Evolutionary conservation across 176 grass and related monocot species (phyloP).

Genomic region (Eleusine indica): DNA sequence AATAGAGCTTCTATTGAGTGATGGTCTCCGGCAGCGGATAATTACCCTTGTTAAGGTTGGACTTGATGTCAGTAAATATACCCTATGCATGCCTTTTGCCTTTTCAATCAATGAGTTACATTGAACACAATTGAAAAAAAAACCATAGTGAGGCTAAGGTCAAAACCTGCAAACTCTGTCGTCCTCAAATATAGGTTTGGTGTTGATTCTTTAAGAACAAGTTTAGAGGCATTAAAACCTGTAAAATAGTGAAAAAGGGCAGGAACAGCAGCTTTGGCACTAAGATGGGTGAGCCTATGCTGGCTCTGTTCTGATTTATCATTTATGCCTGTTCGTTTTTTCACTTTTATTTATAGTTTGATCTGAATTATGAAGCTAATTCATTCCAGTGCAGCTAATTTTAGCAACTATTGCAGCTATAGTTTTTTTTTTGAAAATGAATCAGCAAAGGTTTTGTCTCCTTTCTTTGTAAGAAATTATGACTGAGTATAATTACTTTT

Average conservation of each 20-base stretch:
- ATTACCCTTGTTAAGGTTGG: constrained; percentile 82
- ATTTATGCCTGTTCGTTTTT: neutral
- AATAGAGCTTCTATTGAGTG: constrained; percentile 80
- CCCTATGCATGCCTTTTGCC: neutral
- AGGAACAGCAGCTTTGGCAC: neutral
- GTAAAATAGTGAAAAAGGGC: constrained; percentile 17
- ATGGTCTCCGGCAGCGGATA: constrained; percentile 68
- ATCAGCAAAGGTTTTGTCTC: constrained; percentile 19
- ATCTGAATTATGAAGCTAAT: neutral
- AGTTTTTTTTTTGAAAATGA: neutral
- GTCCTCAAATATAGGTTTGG: neutral
- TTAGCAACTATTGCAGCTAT: neutral
- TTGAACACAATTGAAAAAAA: constrained; percentile 5
- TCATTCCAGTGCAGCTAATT: neutral
- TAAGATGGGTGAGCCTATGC: neutral
- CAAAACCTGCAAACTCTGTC: neutral
- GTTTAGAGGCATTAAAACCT: constrained; percentile 28
- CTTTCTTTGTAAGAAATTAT: constrained; percentile 8
- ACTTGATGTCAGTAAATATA: constrained; percentile 42
- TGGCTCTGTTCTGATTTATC: constrained; percentile 12
- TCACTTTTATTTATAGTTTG: neutral
- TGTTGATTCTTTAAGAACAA: constrained; percentile 5
- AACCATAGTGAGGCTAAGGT: neutral
- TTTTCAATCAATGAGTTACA: constrained; percentile 14
- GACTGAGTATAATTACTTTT: constrained; percentile 29